Evolutionary conservation across 495 filamentous ascomycete species (phyloP).

Genomic region (Cercophora sp.): DNA sequence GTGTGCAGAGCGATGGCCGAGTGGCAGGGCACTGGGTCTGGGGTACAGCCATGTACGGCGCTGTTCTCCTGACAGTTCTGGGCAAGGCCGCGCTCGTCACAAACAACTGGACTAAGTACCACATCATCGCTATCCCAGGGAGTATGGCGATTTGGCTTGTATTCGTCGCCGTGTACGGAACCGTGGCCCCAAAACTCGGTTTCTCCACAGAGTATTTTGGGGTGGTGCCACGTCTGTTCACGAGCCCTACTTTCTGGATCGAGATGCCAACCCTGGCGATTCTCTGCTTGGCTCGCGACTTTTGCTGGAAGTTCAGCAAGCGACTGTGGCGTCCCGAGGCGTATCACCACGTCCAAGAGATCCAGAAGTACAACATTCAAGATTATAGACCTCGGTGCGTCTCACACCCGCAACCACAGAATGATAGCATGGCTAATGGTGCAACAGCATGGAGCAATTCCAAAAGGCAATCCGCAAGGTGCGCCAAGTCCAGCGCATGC

Average conservation of each 20-base stretch:
- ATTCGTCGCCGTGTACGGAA: constrained; percentile 88
- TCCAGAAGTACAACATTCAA: constrained; percentile 99
- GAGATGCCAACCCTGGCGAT: constrained; percentile 77
- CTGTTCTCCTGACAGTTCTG: constrained; percentile 85
- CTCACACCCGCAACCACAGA: no score
- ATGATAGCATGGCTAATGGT: no score
- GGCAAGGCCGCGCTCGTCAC: constrained; percentile 93
- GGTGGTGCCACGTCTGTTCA: constrained; percentile 74
- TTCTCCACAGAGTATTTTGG: constrained; percentile 84
- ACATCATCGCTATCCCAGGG: constrained; percentile 91
- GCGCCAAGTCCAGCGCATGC: constrained; percentile 97
- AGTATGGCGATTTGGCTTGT: constrained; percentile 87
- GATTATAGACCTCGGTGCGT: constrained; percentile 86
- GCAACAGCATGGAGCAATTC: constrained; percentile 94
- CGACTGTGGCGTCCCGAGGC: constrained; percentile 94
- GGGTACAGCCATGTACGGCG: constrained; percentile 88
- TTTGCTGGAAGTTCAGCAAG: constrained; percentile 80
- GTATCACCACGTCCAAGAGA: constrained; percentile 99
- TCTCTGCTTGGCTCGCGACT: constrained; percentile 84
- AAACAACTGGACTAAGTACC: constrained; percentile 99
- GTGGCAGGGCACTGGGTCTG: constrained; percentile 95
- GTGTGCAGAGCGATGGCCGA: constrained; percentile 68
- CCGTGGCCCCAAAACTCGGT: constrained; percentile 76
- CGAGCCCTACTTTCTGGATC: constrained; percentile 82
- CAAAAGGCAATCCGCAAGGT: constrained; percentile 99